Evolutionary conservation across 805 yeast species (phyloP), one percentile per base, ranked within the genome.

Genomic region (Myxozyma neglecta): DNA sequence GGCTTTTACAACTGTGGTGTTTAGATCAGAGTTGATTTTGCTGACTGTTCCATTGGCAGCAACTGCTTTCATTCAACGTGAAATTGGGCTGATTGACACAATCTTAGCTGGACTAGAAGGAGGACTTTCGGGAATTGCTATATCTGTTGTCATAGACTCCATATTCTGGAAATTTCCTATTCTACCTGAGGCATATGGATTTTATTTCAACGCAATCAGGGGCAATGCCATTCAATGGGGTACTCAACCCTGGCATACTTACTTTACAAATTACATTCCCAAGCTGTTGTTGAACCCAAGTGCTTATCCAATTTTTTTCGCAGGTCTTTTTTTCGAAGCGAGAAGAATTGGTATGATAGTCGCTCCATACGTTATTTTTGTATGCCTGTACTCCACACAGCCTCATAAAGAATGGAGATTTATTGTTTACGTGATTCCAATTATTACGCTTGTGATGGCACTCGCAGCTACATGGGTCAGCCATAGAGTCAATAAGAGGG

Each of bases 371-470:
- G 46, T 85, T 0, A 54, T 82, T 14, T 92, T 78, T 70, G 79
- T 91, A n/a, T 63, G 77, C 1, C 69, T 84, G 5, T 80, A 91
- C 81, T 90, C 97, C 0, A 72, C 86, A 55, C 94, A 89, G 73
- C 91, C 94, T 2, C 97, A 93, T 70, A 93, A 93, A 72, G 98
- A 93, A 77, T 90, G 96, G 96, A 82, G 97, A 68, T 93, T 93
- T 70, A 84, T 93, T 45, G 77, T 87, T 16, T 93, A 92, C 73
- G 77, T 85, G 0, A 76, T 88, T 3, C 97, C 97, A 0, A 78
- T 86, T 0, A 72, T 90, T 60, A 83, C 87, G 0, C 68, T 87
- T 18, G 71, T 82, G 37, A 91, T 88, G 6, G 85, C 94, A 1
- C 77, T 81, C 49, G 89, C 89, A 6, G 80, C 86, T 14, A 43